Base-by-base conservation (phyloP, 2,329 filamentous ascomycete species). In the Colletotrichum cordylinicola region DNA sequence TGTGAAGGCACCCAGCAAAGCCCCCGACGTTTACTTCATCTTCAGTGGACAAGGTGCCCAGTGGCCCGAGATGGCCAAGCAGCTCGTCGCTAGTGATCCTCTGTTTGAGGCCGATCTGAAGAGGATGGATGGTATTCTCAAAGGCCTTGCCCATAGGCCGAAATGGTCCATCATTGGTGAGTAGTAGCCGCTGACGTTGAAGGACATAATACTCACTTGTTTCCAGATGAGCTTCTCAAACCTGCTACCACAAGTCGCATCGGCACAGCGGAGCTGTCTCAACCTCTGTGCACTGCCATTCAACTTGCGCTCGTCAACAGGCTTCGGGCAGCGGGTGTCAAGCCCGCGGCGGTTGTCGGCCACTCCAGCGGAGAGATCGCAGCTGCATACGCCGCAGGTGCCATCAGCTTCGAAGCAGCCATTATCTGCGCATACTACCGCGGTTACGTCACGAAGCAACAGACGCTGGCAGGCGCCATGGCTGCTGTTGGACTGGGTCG, bases 311-410 rank as follows among this genome's bases (percentile, higher is more conserved):
- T 90, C 1, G 81, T 88, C 2, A 82, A 88, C 18, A 77, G 85
- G 0, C 81, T 89, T 4, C 33, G 39, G 1, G 70, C 76, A 1
- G 81, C 79, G 64, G 81, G 82, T 0, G 74, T 89, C 37, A 65
- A 58, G 2, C 83, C 85, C 0, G 18, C 75, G 4, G 82, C 80
- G 2, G 84, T 86, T 0, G 81, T 87, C 3, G 87, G 87, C 0
- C 87, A 89, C 70, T 87, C 85, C 0, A 82, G 79, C 8, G 87
- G 87, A 1, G 87, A 88, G 75, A 86, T 88, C 35, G 86, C 83
- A 0, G 87, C 86, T 2, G 86, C 87, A 0, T 88, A 88, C 61
- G 85, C 85, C 1, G 81, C 83, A 1, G 84, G 85, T 1, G 70
- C 77, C 3, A 72, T 88, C 3, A 80, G 83, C 0, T 74, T 80